Evolutionary conservation across 495 filamentous ascomycete species (phyloP).

Genomic region (Xylaria telfairii): DNA sequence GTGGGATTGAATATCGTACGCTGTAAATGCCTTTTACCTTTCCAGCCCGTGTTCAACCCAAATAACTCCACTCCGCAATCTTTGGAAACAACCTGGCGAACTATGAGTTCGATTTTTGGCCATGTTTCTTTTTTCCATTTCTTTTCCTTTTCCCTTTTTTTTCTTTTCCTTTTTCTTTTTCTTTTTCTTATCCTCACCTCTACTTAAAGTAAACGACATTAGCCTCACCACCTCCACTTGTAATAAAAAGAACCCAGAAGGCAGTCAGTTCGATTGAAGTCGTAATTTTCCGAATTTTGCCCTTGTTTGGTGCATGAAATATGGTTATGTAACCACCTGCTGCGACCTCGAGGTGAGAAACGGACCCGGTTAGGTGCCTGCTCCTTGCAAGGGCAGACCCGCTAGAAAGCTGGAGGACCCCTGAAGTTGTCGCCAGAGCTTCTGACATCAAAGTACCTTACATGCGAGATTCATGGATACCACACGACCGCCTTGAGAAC

Average conservation of each 20-base stretch:
- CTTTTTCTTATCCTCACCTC: not conserved
- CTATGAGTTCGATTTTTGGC: slow-evolving; percentile 29
- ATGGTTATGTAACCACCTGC: too few relatives aligned
- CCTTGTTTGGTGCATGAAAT: not conserved
- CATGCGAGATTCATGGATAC: slow-evolving; percentile 16
- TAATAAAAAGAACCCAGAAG: not conserved
- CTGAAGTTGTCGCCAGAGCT: slow-evolving; percentile 27
- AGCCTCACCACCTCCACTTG: not conserved
- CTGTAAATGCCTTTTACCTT: slow-evolving; percentile 31
- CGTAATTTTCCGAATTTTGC: not conserved
- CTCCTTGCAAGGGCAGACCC: not conserved
- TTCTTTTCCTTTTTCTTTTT: not conserved
- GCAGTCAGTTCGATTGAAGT: not conserved
- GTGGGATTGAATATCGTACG: slow-evolving; percentile 30
- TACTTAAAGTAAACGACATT: not conserved
- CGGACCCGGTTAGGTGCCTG: not conserved
- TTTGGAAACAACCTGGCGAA: slow-evolving; percentile 25
- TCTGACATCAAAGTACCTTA: slow-evolving; percentile 15
- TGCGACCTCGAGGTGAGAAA: too few relatives aligned
- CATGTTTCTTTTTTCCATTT: slow-evolving; percentile 6
- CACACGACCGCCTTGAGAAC: slow-evolving; percentile 21
- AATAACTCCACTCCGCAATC: slow-evolving; percentile 29
- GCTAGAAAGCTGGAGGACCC: slow-evolving; percentile 29
- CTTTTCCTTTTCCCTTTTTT: not conserved
- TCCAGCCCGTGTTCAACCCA: slow-evolving; percentile 29